Evolutionary conservation across 2,329 filamentous ascomycete species (phyloP), one percentile per base, ranked within the genome.

Genomic region (Stemphylium beticola): DNA sequence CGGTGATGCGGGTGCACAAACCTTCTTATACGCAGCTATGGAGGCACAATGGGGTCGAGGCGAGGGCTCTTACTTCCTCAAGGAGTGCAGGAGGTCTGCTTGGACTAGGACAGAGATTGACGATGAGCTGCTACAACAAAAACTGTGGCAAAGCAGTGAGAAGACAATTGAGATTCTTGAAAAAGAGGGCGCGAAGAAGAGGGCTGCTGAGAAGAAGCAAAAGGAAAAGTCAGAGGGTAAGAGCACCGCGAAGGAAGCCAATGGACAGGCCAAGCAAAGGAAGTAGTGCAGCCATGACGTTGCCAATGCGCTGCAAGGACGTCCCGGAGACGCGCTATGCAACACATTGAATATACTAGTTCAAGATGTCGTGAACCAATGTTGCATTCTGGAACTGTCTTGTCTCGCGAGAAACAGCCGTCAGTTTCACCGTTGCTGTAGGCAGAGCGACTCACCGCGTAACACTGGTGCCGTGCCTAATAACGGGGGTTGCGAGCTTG

Each of bases 61-160:
- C 1, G 71, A 77, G 1, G 91, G 90, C 4, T 89, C 88, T 0
- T 89, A 84, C 70, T 76, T 96, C 50, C 82, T 99, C 72, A 98
- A 97, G 76, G 96, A 98, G 75, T 98, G 93, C 72, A 86, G 85
- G 64, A 85, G 91, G 69, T 82, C 93, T 15, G 85, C 89, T 58
- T 89, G 86, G 73, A 83, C 88, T 22, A 82, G 91, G 48, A 81
- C 78, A 22, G 93, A 97, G 67, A 82, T 97, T 39, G 83, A 83
- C 61, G 90, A 96, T 69, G 92, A 96, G 61, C 84, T 83, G 17
- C 78, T 90, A 26, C 92, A 92, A 54, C 92, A 96, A 82, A 85
- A 87, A 73, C 79, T 99, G 14, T 99, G 93, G 93, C 86, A 96
- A 71, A 87, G 90, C 54, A 96, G 90, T 70, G 93, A 77, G 83